These are phyloP conservation scores for Thalassiosira hispida DNA, from an alignment of 352 stramenopile genomes.

Conservation along the genomic window DNA sequence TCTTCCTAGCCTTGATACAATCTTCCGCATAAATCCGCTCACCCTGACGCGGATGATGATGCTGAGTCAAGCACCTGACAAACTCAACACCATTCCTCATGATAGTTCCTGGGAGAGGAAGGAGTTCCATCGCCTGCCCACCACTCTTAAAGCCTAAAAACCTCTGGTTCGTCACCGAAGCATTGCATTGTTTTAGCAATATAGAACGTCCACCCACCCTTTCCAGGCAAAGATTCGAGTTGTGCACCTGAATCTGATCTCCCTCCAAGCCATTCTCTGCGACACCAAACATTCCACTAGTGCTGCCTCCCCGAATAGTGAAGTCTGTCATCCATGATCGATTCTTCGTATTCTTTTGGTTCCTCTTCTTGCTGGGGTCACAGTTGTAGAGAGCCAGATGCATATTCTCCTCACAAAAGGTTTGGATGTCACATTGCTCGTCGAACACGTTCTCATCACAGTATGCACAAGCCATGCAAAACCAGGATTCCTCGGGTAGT, in stretches of 20 bases:
- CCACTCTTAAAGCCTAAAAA: slow-evolving; percentile 30
- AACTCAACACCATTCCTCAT: not conserved
- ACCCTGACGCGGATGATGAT: slow-evolving; percentile 43
- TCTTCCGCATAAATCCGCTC: slow-evolving; percentile 43
- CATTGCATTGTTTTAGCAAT: slow-evolving; percentile 18
- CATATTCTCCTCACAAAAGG: slow-evolving; percentile 30
- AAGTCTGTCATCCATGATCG: slow-evolving; percentile 1
- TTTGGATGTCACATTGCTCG: slow-evolving; percentile 22
- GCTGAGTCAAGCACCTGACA: slow-evolving; percentile 43
- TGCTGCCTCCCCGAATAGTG: not conserved
- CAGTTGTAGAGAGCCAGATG: slow-evolving; percentile 22
- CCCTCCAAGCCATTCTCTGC: slow-evolving; percentile 5
- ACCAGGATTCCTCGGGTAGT: slow-evolving; percentile 25
- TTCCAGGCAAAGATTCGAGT: slow-evolving; percentile 33
- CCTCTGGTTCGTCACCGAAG: slow-evolving; percentile 14
- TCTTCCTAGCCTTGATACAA: slow-evolving; percentile 26
- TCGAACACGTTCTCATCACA: slow-evolving; percentile 34
- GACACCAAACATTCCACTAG: not conserved
- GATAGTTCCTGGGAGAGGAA: slow-evolving; percentile 19
- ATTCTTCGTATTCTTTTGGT: not conserved
- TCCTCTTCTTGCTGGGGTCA: not conserved
- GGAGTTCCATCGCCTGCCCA: slow-evolving; percentile 36
- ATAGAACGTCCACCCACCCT: slow-evolving; percentile 9
- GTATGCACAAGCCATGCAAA: slow-evolving; percentile 38
- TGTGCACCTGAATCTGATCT: slow-evolving; percentile 26